A percentile compares a stretch with the other conserved stretches of the same genome.
Evolutionary conservation across 2,329 filamentous ascomycete species (phyloP).

Genomic region (Orbilia ellipsospora): DNA sequence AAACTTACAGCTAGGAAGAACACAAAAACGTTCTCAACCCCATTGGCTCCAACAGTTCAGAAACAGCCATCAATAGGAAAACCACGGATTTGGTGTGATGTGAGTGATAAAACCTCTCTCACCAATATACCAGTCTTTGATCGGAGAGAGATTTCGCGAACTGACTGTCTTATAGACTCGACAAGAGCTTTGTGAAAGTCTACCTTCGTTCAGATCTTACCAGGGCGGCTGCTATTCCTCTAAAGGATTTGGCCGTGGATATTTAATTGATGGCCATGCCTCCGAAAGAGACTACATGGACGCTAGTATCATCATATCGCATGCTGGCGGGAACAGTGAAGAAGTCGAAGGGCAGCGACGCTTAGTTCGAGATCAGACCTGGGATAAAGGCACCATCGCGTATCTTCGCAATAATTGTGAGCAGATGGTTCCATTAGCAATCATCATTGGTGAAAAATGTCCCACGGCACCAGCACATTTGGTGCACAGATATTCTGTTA

Average conservation of each 20-base stretch:
- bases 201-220: constrained; percentile 72
- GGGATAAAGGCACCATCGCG: constrained; percentile 64
- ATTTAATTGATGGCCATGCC: constrained; percentile 70
- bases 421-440: constrained; percentile 67
- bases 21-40: neutral
- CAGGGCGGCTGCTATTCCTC: constrained; percentile 71
- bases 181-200: constrained; percentile 72
- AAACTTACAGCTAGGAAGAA: constrained; percentile 29
- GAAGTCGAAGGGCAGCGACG: constrained; percentile 64
- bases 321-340: constrained; percentile 69
- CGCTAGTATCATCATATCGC: constrained; percentile 72
- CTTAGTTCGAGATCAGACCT: constrained; percentile 63
- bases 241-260: constrained; percentile 67
- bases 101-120: constrained; percentile 28
- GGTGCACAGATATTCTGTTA: constrained; percentile 72
- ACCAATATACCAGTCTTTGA: neutral
- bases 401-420: constrained; percentile 65
- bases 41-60: neutral
- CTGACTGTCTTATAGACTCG: constrained; percentile 61
- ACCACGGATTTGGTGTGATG: constrained; percentile 59
- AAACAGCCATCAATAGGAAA: constrained; percentile 56
- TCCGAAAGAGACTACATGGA: constrained; percentile 70
- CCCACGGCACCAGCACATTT: constrained; percentile 68
- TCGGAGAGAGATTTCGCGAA: constrained; percentile 2
- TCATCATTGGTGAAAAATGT: constrained; percentile 67